Evolutionary conservation across 164 flowering plant genomes (phyloP).

Genomic region (Vitis vinifera): ASM3070453v1 NC_081811.1:22591001-22591500

Average conservation of each 20-base stretch:
- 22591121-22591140: too few relatives aligned
- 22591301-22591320: slow-evolving; percentile 94
- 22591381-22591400: slow-evolving; percentile 94
- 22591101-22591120: too few relatives aligned
- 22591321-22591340: slow-evolving; percentile 85
- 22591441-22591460: slow-evolving; percentile 62
- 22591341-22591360: slow-evolving; percentile 72
- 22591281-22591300: slow-evolving; percentile 7
- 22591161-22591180: too few relatives aligned
- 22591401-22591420: slow-evolving; percentile 79
- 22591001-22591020: too few relatives aligned
- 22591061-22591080: too few relatives aligned
- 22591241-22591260: neutral
- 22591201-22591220: too few relatives aligned
- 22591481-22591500: neutral
- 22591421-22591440: slow-evolving; percentile 75
- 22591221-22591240: too few relatives aligned
- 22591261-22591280: neutral
- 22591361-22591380: slow-evolving; percentile 94
- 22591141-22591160: too few relatives aligned
- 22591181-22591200: too few relatives aligned
- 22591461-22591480: slow-evolving; percentile 40
- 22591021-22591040: too few relatives aligned
- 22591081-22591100: too few relatives aligned
- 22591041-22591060: too few relatives aligned